Evolutionary conservation across 1,139 yeast species (phyloP).

Genomic region (Sugiyamaella neomexicana): DNA sequence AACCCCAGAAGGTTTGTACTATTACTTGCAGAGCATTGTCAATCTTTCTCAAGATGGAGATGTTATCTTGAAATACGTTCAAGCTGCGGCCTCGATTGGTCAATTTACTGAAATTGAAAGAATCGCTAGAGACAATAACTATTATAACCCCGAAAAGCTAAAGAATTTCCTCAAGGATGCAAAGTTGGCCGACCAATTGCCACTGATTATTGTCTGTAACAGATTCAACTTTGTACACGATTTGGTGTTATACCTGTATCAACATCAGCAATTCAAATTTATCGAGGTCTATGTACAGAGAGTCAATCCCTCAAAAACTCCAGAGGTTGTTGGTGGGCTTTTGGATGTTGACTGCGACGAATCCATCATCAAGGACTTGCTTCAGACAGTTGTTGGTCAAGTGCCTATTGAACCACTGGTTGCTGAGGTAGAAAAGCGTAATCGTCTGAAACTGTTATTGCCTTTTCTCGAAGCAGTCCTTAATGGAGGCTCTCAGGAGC

Average conservation of each 20-base stretch:
- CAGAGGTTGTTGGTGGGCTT: slow-evolving; percentile 94
- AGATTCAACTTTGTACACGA: slow-evolving; percentile 91
- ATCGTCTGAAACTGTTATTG: slow-evolving; percentile 82
- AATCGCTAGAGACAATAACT: slow-evolving; percentile 89
- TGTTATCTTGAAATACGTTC: slow-evolving; percentile 93
- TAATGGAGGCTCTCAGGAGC: slow-evolving; percentile 84
- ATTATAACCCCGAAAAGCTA: slow-evolving; percentile 95
- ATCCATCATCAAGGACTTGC: slow-evolving; percentile 72
- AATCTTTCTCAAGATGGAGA: slow-evolving; percentile 92
- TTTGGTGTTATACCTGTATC: slow-evolving; percentile 86
- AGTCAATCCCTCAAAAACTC: slow-evolving; percentile 92
- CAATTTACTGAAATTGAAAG: slow-evolving; percentile 95
- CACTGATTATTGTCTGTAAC: slow-evolving; percentile 94
- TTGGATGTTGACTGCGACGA: slow-evolving; percentile 98
- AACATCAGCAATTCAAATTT: slow-evolving; percentile 91
- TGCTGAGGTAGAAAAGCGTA: slow-evolving; percentile 93
- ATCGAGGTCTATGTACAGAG: slow-evolving; percentile 97
- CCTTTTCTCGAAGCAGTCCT: slow-evolving; percentile 92
- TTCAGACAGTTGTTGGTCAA: slow-evolving; percentile 87
- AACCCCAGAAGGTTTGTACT: slow-evolving; percentile 89
- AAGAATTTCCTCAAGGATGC: slow-evolving; percentile 95
- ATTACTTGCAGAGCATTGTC: slow-evolving; percentile 89
- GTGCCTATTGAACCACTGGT: slow-evolving; percentile 91
- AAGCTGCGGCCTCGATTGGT: slow-evolving; percentile 86
- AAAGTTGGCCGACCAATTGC: slow-evolving; percentile 90